Conservation (phyloP, 116 monocot genomes). For the Papilionanthe hybrid region DNA sequence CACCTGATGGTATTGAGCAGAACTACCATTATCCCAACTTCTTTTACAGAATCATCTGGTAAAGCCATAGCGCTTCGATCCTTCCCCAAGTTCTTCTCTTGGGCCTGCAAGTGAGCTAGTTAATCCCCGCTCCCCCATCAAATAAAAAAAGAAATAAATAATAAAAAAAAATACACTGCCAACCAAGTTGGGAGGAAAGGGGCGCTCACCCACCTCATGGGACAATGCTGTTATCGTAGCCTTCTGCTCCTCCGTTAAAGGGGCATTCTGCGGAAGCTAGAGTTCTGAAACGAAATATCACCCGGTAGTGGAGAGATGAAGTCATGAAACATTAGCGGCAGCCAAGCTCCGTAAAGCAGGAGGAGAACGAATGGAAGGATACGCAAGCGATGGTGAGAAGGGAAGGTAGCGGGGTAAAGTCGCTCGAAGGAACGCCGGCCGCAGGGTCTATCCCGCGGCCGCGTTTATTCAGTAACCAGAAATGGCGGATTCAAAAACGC, state of each 20-base stretch:
- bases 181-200: constrained; percentile 85
- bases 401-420: no score
- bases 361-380: not conserved
- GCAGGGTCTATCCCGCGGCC: no score
- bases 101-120: constrained; percentile 31
- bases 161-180: constrained; percentile 9
- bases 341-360: not conserved
- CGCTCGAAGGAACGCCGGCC: no score
- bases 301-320: constrained; percentile 45
- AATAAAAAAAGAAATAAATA: no score
- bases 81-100: constrained; percentile 46
- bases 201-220: constrained; percentile 72
- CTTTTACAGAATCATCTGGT: constrained; percentile 29
- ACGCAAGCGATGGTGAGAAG: no score
- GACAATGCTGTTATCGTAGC: constrained; percentile 62
- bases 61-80: constrained; percentile 27
- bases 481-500: no score
- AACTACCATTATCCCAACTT: constrained; percentile 65
- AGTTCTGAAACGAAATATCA: constrained; percentile 11
- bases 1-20: constrained; percentile 95
- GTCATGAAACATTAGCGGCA: constrained; percentile 24
- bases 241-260: constrained; percentile 79
- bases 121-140: not conserved
- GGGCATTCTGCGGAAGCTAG: constrained; percentile 55
- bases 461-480: no score